Evolutionary conservation across 345 rosid species (phyloP).

Genomic region (Brassica cretica): DNA sequence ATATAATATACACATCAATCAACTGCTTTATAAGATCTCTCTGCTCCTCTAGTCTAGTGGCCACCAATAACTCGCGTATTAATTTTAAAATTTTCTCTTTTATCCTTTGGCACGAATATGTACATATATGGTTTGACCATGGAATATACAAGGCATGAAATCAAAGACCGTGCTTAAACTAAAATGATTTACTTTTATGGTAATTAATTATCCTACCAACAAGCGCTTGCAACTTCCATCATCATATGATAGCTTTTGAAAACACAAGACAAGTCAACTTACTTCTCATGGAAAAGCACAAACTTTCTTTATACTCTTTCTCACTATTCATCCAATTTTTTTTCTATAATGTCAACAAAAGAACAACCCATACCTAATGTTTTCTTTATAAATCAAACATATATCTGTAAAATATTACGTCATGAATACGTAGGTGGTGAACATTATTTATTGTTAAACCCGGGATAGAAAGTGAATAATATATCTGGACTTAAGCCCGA

Average conservation of each 20-base stretch:
- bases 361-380: not conserved
- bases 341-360: not conserved
- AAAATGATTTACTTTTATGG: not conserved
- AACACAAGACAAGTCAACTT: constrained; percentile 25
- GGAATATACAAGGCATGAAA: not conserved
- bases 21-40: constrained; percentile 21
- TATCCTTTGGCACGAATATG: not conserved
- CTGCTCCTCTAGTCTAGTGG: constrained; percentile 27
- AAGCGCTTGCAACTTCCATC: not conserved
- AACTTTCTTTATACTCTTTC: not conserved
- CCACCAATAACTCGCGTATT: constrained; percentile 15
- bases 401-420: constrained; percentile 2
- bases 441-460: not conserved
- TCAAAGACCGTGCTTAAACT: not conserved
- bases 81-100: not conserved
- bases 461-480: not conserved
- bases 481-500: not conserved
- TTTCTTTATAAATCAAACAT: not conserved
- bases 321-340: constrained; percentile 5
- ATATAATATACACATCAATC: constrained; percentile 23
- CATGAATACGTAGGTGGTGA: constrained; percentile 20
- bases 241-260: constrained; percentile 2
- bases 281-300: constrained; percentile 16
- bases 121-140: not conserved
- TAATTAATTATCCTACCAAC: not conserved